phyloP scores from a whole-genome alignment of 495 filamentous ascomycete genomes.

The Bombardia bombarda region DNA sequence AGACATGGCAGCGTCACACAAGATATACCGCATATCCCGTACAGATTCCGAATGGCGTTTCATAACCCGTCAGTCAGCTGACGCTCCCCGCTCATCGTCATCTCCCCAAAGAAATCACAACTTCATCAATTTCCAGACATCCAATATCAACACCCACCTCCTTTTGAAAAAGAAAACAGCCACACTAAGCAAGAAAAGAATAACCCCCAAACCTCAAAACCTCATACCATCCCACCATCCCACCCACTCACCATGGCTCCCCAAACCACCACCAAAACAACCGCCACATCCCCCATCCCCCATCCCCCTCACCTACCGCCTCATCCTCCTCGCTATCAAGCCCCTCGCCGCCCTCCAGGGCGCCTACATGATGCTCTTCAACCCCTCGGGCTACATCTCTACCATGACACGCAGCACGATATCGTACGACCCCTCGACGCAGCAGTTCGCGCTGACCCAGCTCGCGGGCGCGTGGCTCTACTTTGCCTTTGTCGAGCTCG shows the following conservation, averaged over 20 bases:
- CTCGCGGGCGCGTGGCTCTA: constrained; percentile 44
- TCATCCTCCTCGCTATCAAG: constrained; percentile 51
- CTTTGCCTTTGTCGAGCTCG: constrained; percentile 50
- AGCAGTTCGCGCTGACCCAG: constrained; percentile 34
- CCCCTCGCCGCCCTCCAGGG: constrained; percentile 32
- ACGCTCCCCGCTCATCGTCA: too few relatives aligned
- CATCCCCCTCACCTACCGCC: constrained; percentile 32
- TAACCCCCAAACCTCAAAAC: not conserved
- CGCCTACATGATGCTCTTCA: constrained; percentile 33
- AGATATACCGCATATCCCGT: too few relatives aligned
- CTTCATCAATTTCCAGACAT: too few relatives aligned
- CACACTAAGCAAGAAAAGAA: too few relatives aligned
- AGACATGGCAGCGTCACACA: too few relatives aligned
- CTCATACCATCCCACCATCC: not conserved
- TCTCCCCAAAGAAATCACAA: too few relatives aligned
- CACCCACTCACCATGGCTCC: not conserved
- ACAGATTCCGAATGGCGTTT: too few relatives aligned
- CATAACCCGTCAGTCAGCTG: too few relatives aligned
- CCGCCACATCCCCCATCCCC: constrained; percentile 4
- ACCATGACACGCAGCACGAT: constrained; percentile 12
- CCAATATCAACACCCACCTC: too few relatives aligned
- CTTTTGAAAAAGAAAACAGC: too few relatives aligned
- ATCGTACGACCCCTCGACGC: constrained; percentile 1
- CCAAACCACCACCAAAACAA: too few relatives aligned
- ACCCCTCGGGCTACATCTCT: constrained; percentile 26